Base-by-base conservation (phyloP, 768 basidiomycete species). In the Phylloporus scabripes region DNA sequence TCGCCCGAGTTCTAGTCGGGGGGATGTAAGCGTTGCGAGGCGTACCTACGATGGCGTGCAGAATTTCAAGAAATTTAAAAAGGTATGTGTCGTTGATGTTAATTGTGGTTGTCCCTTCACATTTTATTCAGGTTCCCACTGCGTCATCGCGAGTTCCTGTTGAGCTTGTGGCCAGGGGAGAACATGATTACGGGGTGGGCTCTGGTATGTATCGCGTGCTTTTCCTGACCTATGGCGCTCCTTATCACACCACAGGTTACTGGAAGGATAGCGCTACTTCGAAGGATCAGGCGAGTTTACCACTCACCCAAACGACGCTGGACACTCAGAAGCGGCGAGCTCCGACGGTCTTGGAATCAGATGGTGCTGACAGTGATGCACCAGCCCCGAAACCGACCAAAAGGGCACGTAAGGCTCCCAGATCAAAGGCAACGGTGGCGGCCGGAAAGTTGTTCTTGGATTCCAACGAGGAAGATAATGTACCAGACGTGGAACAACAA, bases 11-110 rank as follows among this genome's bases (percentile, higher is more conserved):
- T 55, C 60, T 15, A 48, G 47, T 36, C 39, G 48, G 11, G 41
- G 45, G 47, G 57, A 48, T 48, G 23, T 56, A 52, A 29, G 61
- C 60, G 46, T 49, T 63, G 3, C 61, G 71, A 17, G 78, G 77
- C 80, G 46, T 4, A 33, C 29, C 8, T 48, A 58, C 8, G 70
- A 74, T 47, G 77, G 77, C 1, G 69, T 71, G 41, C 77, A 78
- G 0, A 80, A 91, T 59, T 88, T 81, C 66, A 91, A 91, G 62
- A 89, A 82, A 62, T 91, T 90, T 57, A 86, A 79, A 55, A 81
- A 80, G 76, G 83, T 82, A n/a, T 26, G 73, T 54, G 3, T 45
- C 21, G 29, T 51, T 42, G 15, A n/a, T 9, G 8, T 24, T 23
- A 40, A 7, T 20, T 49, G 23, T 46, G 70, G 42, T 46, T 4